A percentile compares a stretch with the other conserved stretches of the same genome.
phyloP scores from a whole-genome alignment of 2,329 filamentous ascomycete species.

The Tolypocladium ophioglossoides region DNA sequence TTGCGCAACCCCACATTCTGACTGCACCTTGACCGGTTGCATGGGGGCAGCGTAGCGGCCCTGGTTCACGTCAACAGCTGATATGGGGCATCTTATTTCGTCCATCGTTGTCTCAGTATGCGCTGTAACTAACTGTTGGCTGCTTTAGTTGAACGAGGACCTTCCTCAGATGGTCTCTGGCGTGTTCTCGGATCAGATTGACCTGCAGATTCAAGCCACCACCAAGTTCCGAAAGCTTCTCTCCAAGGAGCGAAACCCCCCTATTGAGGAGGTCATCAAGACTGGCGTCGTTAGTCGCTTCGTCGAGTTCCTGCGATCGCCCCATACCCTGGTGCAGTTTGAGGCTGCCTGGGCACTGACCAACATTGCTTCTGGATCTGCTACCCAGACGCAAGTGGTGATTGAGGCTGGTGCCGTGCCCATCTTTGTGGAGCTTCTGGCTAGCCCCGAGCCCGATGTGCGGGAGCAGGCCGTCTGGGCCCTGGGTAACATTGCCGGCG shows the following conservation, averaged over 20 bases:
- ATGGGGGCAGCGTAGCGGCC: not conserved
- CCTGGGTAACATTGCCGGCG: conserved; percentile 95
- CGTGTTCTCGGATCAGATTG: conserved; percentile 98
- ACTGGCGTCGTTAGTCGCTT: conserved; percentile 96
- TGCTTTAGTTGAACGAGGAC: conserved; percentile 77
- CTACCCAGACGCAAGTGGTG: conserved; percentile 94
- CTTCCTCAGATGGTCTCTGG: conserved; percentile 96
- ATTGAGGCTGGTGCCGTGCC: conserved; percentile 97
- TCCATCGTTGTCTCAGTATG: not conserved
- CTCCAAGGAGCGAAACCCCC: conserved; percentile 97
- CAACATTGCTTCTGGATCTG: conserved; percentile 97
- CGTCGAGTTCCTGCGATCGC: conserved; percentile 95
- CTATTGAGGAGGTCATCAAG: conserved; percentile 98
- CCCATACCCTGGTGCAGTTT: conserved; percentile 96
- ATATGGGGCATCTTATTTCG: not conserved
- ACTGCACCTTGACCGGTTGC: conserved; percentile 5
- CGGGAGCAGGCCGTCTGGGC: conserved; percentile 98
- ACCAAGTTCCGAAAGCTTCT: conserved; percentile 98
- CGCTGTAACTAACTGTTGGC: not conserved
- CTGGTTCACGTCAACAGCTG: not conserved
- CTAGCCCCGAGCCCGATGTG: conserved; percentile 93
- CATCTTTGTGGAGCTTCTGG: conserved; percentile 94
- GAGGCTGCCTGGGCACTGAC: conserved; percentile 98
- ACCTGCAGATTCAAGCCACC: conserved; percentile 91
- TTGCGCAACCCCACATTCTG: conserved; percentile 21